Evolutionary conservation across 768 basidiomycete species (phyloP).

Genomic region (Hirschioporus abietinus): DNA sequence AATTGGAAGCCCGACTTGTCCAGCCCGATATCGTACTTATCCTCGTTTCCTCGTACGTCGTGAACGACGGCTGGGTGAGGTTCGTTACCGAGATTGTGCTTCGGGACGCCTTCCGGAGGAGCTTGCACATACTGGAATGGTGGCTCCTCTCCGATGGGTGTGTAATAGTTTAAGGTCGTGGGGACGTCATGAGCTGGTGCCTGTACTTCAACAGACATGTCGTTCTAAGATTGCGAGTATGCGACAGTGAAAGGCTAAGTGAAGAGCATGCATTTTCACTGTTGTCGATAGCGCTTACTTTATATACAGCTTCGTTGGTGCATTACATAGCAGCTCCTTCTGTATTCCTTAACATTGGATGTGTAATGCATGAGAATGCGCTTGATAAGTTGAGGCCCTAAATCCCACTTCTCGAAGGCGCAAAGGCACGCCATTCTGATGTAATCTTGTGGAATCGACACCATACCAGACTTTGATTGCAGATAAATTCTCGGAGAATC

Average conservation of each 20-base stretch:
- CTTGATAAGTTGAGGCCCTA: background rate
- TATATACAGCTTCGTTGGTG: background rate
- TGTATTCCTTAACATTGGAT: background rate
- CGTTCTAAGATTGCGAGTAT: background rate
- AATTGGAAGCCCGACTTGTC: conserved; percentile 44
- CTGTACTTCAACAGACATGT: background rate
- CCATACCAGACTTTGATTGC: too few relatives aligned
- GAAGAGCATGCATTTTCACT: too few relatives aligned
- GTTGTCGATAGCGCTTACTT: background rate
- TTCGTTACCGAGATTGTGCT: conserved; percentile 23
- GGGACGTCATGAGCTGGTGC: conserved; percentile 27
- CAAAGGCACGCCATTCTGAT: background rate
- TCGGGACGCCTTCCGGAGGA: conserved; percentile 23
- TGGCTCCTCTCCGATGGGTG: conserved; percentile 22
- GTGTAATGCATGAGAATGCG: background rate
- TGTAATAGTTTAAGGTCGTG: conserved; percentile 33
- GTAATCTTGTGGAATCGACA: background rate
- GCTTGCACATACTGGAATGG: conserved; percentile 31
- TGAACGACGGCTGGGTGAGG: conserved; percentile 22
- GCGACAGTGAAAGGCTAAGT: background rate
- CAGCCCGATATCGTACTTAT: conserved; percentile 20
- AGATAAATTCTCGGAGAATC: background rate
- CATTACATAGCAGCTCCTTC: background rate
- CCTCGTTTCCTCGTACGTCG: conserved; percentile 27
- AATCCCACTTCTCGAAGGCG: background rate